Percentiles rank a stretch among this genome's conserved stretches.
Evolutionary conservation across 2,329 filamentous ascomycete genomes (phyloP).

Genomic region (Trichoderma sp.): DNA sequence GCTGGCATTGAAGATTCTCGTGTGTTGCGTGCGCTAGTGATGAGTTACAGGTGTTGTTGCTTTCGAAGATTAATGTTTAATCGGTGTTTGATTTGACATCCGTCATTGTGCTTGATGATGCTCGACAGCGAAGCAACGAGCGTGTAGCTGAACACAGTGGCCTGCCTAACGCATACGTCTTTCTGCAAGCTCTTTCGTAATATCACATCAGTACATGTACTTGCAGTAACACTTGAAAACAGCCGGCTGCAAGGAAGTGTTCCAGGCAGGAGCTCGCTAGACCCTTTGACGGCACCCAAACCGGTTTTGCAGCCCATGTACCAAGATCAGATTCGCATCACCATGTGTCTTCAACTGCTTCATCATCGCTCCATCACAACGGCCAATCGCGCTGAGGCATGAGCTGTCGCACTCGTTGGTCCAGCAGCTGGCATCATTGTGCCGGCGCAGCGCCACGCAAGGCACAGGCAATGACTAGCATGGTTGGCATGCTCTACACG

Average conservation of each 20-base stretch:
- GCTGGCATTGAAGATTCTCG: neutral
- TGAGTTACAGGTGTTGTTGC: neutral
- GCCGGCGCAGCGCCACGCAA: slow-evolving; percentile 22
- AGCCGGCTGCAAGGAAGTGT: slow-evolving; percentile 5
- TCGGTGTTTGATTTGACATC: neutral
- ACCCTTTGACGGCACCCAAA: neutral
- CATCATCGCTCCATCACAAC: slow-evolving; percentile 8
- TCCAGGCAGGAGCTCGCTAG: slow-evolving; percentile 18
- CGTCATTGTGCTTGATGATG: neutral
- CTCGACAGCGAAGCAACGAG: neutral
- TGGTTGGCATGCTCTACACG: neutral
- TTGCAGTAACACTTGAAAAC: neutral
- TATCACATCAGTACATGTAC: neutral
- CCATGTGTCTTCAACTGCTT: neutral
- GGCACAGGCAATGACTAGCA: slow-evolving; percentile 17
- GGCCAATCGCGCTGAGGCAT: neutral
- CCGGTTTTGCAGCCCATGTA: slow-evolving; percentile 1
- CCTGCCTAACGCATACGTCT: neutral
- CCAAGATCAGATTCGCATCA: neutral
- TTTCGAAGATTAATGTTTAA: neutral
- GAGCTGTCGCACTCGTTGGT: neutral
- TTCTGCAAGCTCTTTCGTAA: neutral
- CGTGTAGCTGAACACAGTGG: neutral
- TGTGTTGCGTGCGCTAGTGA: neutral
- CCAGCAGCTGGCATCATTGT: slow-evolving; percentile 4